These are phyloP conservation scores for Kokia cookei DNA, from an alignment of 441 rosid species.

Conservation along the genomic window DNA sequence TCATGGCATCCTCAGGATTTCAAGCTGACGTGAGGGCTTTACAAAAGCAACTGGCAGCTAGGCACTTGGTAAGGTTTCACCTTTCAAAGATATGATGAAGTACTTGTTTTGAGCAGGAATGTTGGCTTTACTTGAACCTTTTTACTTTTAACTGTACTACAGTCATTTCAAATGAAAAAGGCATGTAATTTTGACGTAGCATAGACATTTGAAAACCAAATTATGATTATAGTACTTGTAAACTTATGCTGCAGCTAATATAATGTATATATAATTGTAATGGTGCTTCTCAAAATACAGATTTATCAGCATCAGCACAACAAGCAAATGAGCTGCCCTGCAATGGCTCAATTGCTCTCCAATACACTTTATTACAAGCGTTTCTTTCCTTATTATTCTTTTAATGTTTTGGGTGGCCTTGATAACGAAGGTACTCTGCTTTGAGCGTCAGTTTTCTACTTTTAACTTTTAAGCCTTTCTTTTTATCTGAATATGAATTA, in stretches of 20 bases:
- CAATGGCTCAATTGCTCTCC: not conserved
- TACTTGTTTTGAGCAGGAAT: not conserved
- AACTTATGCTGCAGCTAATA: slow-evolving; percentile 5
- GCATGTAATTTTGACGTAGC: not conserved
- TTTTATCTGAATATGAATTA: not conserved
- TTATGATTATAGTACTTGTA: not conserved
- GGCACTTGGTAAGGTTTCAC: slow-evolving; percentile 65
- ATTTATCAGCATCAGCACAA: slow-evolving; percentile 96
- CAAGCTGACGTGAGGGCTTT: slow-evolving; percentile 96
- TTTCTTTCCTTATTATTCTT: slow-evolving; percentile 93
- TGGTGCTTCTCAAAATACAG: slow-evolving; percentile 26
- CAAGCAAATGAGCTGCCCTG: slow-evolving; percentile 20
- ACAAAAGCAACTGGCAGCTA: slow-evolving; percentile 73
- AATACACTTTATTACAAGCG: slow-evolving; percentile 60
- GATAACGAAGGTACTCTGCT: slow-evolving; percentile 47
- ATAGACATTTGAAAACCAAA: not conserved
- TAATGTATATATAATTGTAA: not conserved
- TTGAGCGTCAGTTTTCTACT: not conserved
- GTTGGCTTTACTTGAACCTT: not conserved
- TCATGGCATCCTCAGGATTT: slow-evolving; percentile 96
- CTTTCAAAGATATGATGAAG: not conserved
- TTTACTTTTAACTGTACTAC: not conserved
- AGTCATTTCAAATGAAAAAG: not conserved
- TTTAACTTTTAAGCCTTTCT: not conserved
- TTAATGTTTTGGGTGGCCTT: slow-evolving; percentile 49